phyloP scores from a whole-genome alignment of 495 filamentous ascomycete genomes.

The Tuber microsphaerosporum region DNA sequence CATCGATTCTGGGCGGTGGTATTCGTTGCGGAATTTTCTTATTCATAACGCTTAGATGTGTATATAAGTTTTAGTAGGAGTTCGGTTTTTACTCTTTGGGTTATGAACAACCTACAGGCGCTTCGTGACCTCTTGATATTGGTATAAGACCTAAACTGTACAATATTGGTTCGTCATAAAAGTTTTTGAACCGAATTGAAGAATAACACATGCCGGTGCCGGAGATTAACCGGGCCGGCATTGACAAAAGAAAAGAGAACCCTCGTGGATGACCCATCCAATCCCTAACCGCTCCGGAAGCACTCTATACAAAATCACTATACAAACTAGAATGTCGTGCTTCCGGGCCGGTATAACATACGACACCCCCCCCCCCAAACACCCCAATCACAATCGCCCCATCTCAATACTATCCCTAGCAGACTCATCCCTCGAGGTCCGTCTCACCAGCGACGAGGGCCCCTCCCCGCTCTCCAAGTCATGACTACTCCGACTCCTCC shows the following conservation, averaged over 20 bases:
- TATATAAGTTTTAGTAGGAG: neutral
- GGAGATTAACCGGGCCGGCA: neutral
- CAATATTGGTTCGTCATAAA: conserved; percentile 9
- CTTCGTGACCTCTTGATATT: neutral
- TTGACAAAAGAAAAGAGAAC: neutral
- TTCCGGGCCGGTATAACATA: neutral
- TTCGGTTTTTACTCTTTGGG: neutral
- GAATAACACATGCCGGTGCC: neutral
- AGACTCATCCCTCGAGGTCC: conserved; percentile 1
- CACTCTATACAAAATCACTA: neutral
- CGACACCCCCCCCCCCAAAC: neutral
- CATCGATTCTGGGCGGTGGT: conserved; percentile 34
- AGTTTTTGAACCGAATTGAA: neutral
- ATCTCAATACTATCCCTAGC: conserved; percentile 7
- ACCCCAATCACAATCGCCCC: conserved; percentile 5
- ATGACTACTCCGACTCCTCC: conserved; percentile 8
- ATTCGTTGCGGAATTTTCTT: conserved; percentile 27
- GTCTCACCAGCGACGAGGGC: neutral
- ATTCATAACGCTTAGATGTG: conserved; percentile 30
- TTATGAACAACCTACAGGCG: neutral
- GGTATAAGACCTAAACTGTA: conserved; percentile 3
- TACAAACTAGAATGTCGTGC: neutral
- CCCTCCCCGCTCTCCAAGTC: conserved; percentile 19
- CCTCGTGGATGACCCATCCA: neutral
- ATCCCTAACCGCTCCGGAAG: neutral